Base-by-base conservation (phyloP, 495 filamentous ascomycete genomes). In the Tuber aestivum region DNA sequence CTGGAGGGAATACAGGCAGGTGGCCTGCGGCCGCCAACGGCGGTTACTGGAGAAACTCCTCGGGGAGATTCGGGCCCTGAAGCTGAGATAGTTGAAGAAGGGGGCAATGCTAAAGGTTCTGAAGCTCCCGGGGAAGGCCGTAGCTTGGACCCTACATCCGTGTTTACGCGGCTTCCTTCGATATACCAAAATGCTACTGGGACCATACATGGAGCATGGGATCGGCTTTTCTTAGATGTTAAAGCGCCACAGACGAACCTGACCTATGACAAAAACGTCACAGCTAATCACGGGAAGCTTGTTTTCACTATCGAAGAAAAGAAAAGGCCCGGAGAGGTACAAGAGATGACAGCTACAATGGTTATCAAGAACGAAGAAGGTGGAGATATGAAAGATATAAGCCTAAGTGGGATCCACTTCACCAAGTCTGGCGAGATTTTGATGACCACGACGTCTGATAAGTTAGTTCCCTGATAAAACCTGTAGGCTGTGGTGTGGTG, bases 401-500 rank as follows among this genome's bases (percentile, higher is more conserved):
- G 87, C 38, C 84, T 97, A 56, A 89, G 92, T 80, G 95, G 95
- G 32, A 88, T 95, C 7, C 94, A 97, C 85, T 95, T 92, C 85
- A 90, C 91, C 40, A 86, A 88, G 40, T 87, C 89, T 70, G 95
- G 95, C 5, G 87, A 88, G 8, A 90, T 96, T 65, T 84, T 97
- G 23, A 83, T 97, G 72, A 92, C 90, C 12, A 97, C 95, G 1
- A 93, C 94, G 20, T 96, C 92, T 81, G 92, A 97, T 83, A 97
- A 96, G 85, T 87, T 73, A 74, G 84, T 44, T 35, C 61, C 68
- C n/a, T 69, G 32, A 42, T 78, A n/a, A 70, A 56, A 70, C 70
- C 48, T 74, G 37, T 27, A 32, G 32, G 14, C 37, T 32, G 21
- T 37, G 41, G 44, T 74, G 69, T 74, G 38, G 40, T 75, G 71